phyloP scores from a whole-genome alignment of 2,329 filamentous ascomycete species.

The Trichoderma sp. region DNA sequence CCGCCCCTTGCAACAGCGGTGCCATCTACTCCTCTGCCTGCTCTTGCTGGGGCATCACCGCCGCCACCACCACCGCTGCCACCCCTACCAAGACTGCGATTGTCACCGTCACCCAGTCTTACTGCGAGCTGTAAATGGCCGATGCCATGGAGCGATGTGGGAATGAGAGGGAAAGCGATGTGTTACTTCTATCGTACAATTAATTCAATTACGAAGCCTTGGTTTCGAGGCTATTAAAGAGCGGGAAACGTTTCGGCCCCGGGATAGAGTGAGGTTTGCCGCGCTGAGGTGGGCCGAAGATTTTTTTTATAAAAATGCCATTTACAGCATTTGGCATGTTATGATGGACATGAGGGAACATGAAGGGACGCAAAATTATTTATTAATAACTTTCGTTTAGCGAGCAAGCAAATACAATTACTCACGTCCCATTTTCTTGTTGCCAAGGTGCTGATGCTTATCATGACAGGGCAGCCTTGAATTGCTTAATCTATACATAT shows the following conservation, averaged over 20 bases:
- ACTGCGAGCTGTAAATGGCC: constrained; percentile 35
- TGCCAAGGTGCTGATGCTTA: not conserved
- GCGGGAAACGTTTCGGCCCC: not conserved
- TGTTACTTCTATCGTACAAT: not conserved
- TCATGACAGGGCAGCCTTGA: no score
- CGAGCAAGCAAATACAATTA: not conserved
- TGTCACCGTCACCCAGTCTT: constrained; percentile 41
- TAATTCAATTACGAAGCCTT: not conserved
- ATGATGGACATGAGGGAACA: not conserved
- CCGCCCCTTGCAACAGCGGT: constrained; percentile 35
- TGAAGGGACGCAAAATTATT: not conserved
- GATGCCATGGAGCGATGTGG: not conserved
- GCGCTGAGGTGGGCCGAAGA: not conserved
- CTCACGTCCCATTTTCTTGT: not conserved
- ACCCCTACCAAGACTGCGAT: constrained; percentile 40
- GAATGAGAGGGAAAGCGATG: not conserved
- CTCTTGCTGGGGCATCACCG: constrained; percentile 45
- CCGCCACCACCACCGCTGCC: constrained; percentile 37
- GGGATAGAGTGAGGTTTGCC: not conserved
- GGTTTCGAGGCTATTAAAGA: not conserved
- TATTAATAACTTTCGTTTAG: not conserved
- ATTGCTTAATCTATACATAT: no score
- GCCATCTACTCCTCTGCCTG: constrained; percentile 42
- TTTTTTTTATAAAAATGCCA: not conserved
- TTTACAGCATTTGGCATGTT: not conserved